Evolutionary conservation across 805 yeast genomes (phyloP).

Genomic region (Isabelozyma heimii): DNA sequence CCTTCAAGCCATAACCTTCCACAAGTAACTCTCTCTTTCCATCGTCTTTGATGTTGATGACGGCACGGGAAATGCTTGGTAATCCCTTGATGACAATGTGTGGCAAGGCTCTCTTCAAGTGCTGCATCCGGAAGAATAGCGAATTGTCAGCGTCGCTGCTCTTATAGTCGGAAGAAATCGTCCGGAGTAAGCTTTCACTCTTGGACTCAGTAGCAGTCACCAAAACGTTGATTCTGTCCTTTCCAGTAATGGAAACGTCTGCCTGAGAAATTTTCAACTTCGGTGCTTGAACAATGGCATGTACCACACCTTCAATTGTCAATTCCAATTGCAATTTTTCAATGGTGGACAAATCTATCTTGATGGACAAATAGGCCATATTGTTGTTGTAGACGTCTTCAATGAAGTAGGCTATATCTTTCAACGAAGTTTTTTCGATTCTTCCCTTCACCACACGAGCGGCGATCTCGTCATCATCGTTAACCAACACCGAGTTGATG

Average conservation of each 20-base stretch:
- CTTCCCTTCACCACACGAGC: conserved; percentile 98
- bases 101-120: conserved; percentile 80
- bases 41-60: conserved; percentile 86
- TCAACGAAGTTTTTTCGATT: conserved; percentile 84
- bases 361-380: conserved; percentile 74
- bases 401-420: conserved; percentile 83
- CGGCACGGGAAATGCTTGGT: conserved; percentile 90
- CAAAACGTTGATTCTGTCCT: conserved; percentile 62
- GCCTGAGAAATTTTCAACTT: conserved; percentile 77
- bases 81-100: conserved; percentile 90
- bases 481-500: conserved; percentile 89
- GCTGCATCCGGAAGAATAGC: conserved; percentile 86
- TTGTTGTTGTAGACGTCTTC: conserved; percentile 90
- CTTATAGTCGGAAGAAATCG: conserved; percentile 33
- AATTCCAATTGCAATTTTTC: conserved; percentile 88
- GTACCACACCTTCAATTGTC: conserved; percentile 79
- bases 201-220: conserved; percentile 45
- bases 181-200: conserved; percentile 35
- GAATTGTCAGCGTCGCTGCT: conserved; percentile 39
- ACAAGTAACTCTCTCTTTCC: conserved; percentile 87
- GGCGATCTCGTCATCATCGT: conserved; percentile 92
- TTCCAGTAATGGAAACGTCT: conserved; percentile 68
- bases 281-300: conserved; percentile 80
- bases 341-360: conserved; percentile 79
- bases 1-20: conserved; percentile 95